A percentile compares a stretch with the other conserved stretches of the same genome.
Evolutionary conservation across 345 rosid species (phyloP).

Genomic region (Cardamine resedifolia): DNA sequence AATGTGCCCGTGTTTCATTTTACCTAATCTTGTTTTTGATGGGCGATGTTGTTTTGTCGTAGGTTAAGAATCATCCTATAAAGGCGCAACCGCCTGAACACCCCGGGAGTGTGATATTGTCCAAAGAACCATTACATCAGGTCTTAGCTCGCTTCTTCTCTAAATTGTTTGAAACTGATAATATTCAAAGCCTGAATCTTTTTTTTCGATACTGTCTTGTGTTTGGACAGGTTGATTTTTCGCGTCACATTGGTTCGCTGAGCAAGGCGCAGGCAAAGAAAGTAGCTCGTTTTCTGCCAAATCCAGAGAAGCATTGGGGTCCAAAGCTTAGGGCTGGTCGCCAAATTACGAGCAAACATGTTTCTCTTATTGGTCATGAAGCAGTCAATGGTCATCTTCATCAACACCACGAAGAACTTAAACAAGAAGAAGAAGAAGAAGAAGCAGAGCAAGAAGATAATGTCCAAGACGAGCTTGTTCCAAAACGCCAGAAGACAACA

Average conservation of each 20-base stretch:
- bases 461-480: constrained; percentile 43
- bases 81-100: constrained; percentile 78
- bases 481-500: constrained; percentile 57
- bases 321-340: constrained; percentile 95
- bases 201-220: neutral
- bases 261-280: constrained; percentile 97
- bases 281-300: constrained; percentile 86
- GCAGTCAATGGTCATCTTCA: constrained; percentile 71
- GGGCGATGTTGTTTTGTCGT: constrained; percentile 13
- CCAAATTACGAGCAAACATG: constrained; percentile 81
- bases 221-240: constrained; percentile 70
- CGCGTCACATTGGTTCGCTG: constrained; percentile 80
- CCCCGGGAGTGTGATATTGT: constrained; percentile 82
- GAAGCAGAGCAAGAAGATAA: constrained; percentile 17
- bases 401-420: constrained; percentile 32
- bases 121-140: constrained; percentile 75
- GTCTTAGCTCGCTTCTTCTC: constrained; percentile 36
- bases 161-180: neutral
- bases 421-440: constrained; percentile 14
- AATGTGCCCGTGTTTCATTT: constrained; percentile 58
- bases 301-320: constrained; percentile 98
- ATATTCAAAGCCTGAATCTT: constrained; percentile 1
- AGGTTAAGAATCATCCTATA: constrained; percentile 93
- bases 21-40: constrained; percentile 48
- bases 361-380: constrained; percentile 79